Evolutionary conservation across 148 eudicot species (phyloP), one percentile per base, ranked within the genome.

Genomic region (Persicaria maculosa): DNA sequence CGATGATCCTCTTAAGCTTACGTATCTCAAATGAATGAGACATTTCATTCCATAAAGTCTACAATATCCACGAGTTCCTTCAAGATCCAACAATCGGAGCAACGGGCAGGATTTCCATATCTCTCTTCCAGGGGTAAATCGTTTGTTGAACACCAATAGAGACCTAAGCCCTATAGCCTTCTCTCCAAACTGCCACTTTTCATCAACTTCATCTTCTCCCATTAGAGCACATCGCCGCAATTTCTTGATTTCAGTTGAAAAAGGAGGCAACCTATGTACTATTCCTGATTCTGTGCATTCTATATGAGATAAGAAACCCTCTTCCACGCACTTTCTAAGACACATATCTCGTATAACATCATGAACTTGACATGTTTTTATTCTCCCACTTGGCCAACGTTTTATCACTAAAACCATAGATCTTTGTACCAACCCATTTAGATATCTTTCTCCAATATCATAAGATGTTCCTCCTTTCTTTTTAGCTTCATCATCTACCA

Each of bases 361-460:
- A 79, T 79, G 75, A 25, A 74, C 20, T 8, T 43, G 47, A 9
- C 31, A 74, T 1, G 16, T 55, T 12, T 40, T 10, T 17, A 11
- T 55, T 4, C 0, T 74, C 31, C 47, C 69, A 10, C 14, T 15
- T 50, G 4, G 7, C 5, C 52, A 0, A 4, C 40, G 12, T 5
- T 4, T 12, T 46, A 9, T 5, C 15, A 50, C 61, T 48, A 53
- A 47, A 69, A 79, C 71, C 50, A 74, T 69, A 7, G 9, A 46
- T 50, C 74, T 47, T 4, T 43, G 17, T 16, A 74, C 31, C 17
- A 79, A 76, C 17, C 47, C 77, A 9, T 46, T 57, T 45, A 79
- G 11, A 46, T 79, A 70, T 9, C 40, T 73, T 12, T 57, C 50
- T 3, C 74, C 80, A 44, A 68, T 36, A 20, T 74, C 74, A 45